Conservation (phyloP, 2,329 filamentous ascomycete genomes). For the Orbilia blumenaviensis region DNA sequence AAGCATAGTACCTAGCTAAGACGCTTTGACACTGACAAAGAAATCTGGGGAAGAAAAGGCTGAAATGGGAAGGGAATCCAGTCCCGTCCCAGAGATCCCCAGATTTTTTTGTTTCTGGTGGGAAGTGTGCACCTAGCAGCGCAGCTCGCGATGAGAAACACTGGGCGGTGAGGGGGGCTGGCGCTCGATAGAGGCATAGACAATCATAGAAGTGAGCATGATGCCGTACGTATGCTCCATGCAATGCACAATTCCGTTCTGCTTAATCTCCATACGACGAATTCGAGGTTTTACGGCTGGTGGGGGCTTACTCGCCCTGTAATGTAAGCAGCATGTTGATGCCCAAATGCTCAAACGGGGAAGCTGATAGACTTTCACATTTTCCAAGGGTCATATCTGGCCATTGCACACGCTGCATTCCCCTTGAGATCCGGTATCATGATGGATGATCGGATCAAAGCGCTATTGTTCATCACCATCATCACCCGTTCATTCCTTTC, state of each 20-base stretch:
- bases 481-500: neutral
- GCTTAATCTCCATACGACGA: conserved; percentile 6
- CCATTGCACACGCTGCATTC: conserved; percentile 29
- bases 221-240: conserved; percentile 28
- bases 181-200: neutral
- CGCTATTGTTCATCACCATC: conserved; percentile 11
- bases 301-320: conserved; percentile 32
- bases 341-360: neutral
- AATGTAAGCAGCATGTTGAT: conserved; percentile 12
- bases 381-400: conserved; percentile 23
- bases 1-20: neutral
- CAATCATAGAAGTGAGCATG: conserved; percentile 9
- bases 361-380: conserved; percentile 18
- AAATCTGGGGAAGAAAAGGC: conserved; percentile 50
- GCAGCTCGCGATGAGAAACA: neutral
- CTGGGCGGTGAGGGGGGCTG: conserved; percentile 24
- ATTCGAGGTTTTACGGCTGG: conserved; percentile 13
- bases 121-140: neutral
- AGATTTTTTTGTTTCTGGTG: conserved; percentile 9
- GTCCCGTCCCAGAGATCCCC: conserved; percentile 3
- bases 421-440: conserved; percentile 30
- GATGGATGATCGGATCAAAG: conserved; percentile 40
- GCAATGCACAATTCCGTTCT: conserved; percentile 40
- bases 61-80: conserved; percentile 35
- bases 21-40: conserved; percentile 42